These are phyloP conservation scores for Aspergillus phoenicis DNA, from an alignment of 2,329 filamentous ascomycete species.

Conservation along the genomic window DNA sequence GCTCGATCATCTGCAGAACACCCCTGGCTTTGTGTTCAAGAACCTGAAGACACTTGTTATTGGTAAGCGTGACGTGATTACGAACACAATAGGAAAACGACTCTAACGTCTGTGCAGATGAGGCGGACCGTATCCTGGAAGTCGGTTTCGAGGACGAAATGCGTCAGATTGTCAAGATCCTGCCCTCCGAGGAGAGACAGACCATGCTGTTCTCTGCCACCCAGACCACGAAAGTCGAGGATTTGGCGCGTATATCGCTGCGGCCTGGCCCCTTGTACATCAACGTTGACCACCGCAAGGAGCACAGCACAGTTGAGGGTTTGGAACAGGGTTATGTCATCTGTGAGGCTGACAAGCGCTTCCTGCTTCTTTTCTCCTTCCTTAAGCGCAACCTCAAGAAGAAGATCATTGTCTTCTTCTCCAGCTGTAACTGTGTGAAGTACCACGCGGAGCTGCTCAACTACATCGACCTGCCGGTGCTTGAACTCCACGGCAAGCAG, in stretches of 20 bases:
- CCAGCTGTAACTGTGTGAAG: conserved; percentile 88
- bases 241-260: conserved; percentile 90
- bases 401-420: conserved; percentile 97
- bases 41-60: conserved; percentile 91
- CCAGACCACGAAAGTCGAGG: conserved; percentile 97
- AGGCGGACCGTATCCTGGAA: conserved; percentile 94
- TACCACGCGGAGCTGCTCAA: conserved; percentile 95
- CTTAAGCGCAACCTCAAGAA: conserved; percentile 90
- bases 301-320: conserved; percentile 88
- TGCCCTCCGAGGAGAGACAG: conserved; percentile 83
- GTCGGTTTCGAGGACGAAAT: conserved; percentile 99
- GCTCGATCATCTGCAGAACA: conserved; percentile 92
- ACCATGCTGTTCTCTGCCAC: conserved; percentile 99
- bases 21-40: conserved; percentile 85
- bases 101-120: conserved; percentile 56
- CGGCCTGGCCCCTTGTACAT: conserved; percentile 91
- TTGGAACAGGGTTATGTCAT: conserved; percentile 95
- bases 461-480: conserved; percentile 90
- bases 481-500: conserved; percentile 89
- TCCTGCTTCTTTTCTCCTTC: conserved; percentile 91
- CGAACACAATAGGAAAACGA: neutral
- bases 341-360: conserved; percentile 90
- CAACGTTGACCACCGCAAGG: conserved; percentile 89
- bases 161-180: conserved; percentile 91
- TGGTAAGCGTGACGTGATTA: neutral